These are phyloP conservation scores for Pseudogymnoascus sp. DNA, from an alignment of 2,329 filamentous ascomycete genomes.

Conservation along the genomic window DNA sequence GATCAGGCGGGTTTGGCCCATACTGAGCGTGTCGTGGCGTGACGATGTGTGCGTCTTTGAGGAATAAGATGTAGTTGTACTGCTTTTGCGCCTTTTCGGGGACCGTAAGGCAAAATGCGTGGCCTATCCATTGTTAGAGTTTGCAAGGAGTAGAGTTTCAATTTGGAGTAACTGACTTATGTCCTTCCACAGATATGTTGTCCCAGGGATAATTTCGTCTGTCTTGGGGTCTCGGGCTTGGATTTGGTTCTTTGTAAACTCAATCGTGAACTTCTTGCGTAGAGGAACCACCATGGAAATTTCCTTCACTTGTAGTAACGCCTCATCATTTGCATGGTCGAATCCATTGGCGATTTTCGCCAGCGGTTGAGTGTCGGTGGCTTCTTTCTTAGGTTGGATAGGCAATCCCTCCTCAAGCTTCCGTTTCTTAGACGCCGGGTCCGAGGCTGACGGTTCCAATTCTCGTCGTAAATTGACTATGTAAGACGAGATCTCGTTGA, in stretches of 20 bases:
- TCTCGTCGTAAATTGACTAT: constrained; percentile 16
- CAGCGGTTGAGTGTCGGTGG: constrained; percentile 14
- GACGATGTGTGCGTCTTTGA: constrained; percentile 42
- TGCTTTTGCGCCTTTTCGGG: constrained; percentile 58
- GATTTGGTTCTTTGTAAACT: constrained; percentile 50
- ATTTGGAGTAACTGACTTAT: constrained; percentile 41
- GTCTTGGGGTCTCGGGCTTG: constrained; percentile 48
- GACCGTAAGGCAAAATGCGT: constrained; percentile 55
- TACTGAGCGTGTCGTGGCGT: constrained; percentile 38
- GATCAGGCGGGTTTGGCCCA: constrained; percentile 37
- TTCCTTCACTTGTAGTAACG: constrained; percentile 54
- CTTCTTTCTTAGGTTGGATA: constrained; percentile 10
- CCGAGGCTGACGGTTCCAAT: constrained; percentile 13
- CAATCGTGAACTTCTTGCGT: constrained; percentile 59
- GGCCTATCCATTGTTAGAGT: constrained; percentile 35
- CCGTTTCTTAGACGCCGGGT: constrained; percentile 26
- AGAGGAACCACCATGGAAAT: constrained; percentile 60
- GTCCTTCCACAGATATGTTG: constrained; percentile 52
- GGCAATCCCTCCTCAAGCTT: constrained; percentile 23
- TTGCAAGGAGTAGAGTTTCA: background rate
- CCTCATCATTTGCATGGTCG: constrained; percentile 39
- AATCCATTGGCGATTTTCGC: constrained; percentile 17
- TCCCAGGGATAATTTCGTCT: constrained; percentile 42
- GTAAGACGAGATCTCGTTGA: constrained; percentile 28
- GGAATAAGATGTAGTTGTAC: constrained; percentile 58